Conservation (phyloP, 768 basidiomycete species). For the Boletellus emodensis region DNA sequence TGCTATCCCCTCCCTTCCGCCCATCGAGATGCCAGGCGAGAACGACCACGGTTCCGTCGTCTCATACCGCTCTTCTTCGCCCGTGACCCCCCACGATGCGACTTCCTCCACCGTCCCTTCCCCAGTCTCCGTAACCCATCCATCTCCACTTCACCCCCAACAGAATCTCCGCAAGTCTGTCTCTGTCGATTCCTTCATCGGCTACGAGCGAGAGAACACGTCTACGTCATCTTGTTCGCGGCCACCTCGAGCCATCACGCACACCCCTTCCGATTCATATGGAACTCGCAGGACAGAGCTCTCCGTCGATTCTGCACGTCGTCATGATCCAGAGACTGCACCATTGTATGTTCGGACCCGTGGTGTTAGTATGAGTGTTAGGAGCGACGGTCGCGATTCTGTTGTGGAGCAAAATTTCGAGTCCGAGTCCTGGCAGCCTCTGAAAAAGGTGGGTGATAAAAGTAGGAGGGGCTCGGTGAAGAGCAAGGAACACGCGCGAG, state of each 20-base stretch:
- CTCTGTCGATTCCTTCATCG: conserved; percentile 73
- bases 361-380: conserved; percentile 53
- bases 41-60: conserved; percentile 20
- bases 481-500: conserved; percentile 39
- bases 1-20: conserved; percentile 41
- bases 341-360: conserved; percentile 45
- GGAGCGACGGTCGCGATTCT: conserved; percentile 39
- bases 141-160: conserved; percentile 14
- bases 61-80: conserved; percentile 27
- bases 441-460: conserved; percentile 39
- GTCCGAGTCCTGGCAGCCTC: conserved; percentile 48
- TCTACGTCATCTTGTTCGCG: conserved; percentile 31
- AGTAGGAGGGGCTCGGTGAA: conserved; percentile 48
- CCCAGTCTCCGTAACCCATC: conserved; percentile 18
- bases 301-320: conserved; percentile 25
- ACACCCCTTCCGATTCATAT: conserved; percentile 34
- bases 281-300: conserved; percentile 28
- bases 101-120: conserved; percentile 44
- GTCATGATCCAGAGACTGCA: conserved; percentile 22
- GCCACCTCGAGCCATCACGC: conserved; percentile 37
- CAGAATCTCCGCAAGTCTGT: conserved; percentile 62
- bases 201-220: conserved; percentile 37
- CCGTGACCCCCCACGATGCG: conserved; percentile 37
- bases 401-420: conserved; percentile 45
- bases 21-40: conserved; percentile 40